A percentile compares a stretch with the other conserved stretches of the same genome.
Conservation (phyloP, 306 rosid species). For the Senna tora region DNA sequence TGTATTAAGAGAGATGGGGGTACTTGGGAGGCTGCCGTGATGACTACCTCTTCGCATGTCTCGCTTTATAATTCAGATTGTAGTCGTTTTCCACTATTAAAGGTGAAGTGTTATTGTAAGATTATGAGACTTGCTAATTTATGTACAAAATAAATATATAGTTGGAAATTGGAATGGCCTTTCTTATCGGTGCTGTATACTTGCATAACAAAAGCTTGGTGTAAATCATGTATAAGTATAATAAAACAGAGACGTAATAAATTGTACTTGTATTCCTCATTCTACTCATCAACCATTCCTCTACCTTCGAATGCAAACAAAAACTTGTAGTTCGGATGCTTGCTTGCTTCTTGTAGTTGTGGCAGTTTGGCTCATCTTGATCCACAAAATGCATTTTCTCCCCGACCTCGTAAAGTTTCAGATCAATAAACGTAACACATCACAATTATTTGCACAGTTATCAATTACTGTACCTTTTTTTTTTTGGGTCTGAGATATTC, state of each 20-base stretch:
- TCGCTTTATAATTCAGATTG: slow-evolving; percentile 11
- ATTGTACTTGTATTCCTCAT: background rate
- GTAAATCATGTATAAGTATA: slow-evolving; percentile 33
- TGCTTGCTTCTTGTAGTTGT: background rate
- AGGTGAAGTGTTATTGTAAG: slow-evolving; percentile 30
- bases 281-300: background rate
- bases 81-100: slow-evolving; percentile 18
- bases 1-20: slow-evolving; percentile 20
- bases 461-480: too few species aligned
- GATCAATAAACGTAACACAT: background rate
- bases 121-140: slow-evolving; percentile 24
- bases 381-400: background rate
- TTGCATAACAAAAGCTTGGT: slow-evolving; percentile 12
- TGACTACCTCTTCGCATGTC: slow-evolving; percentile 31
- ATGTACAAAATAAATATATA: slow-evolving; percentile 40
- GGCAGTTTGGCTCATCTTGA: background rate
- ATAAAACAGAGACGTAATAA: slow-evolving; percentile 13
- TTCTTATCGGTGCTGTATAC: slow-evolving; percentile 11
- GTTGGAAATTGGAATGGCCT: background rate
- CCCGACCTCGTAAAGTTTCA: background rate
- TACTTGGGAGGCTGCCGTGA: slow-evolving; percentile 16
- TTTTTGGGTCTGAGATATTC: too few species aligned
- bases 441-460: background rate
- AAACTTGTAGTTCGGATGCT: background rate
- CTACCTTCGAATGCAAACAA: background rate